These are phyloP conservation scores for Triticum turgidum DNA, from an alignment of 176 grass and related monocot genomes.

Conservation along the genomic window DNA sequence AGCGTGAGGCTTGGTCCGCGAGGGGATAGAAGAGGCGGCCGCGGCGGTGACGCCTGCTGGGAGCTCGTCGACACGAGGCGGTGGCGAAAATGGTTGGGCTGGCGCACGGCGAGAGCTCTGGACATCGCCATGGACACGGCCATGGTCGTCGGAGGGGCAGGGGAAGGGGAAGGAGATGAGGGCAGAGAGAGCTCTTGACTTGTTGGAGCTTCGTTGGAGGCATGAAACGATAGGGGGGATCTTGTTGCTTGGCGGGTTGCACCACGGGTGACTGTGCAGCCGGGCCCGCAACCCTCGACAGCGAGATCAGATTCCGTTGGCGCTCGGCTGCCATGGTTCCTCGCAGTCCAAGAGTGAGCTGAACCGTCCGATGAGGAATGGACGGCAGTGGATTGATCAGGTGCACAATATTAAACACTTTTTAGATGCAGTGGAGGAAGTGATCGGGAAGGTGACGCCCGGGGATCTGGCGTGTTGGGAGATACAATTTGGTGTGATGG, in stretches of 20 bases:
- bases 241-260: conserved; percentile 31
- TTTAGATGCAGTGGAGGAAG: neutral
- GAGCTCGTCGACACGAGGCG: conserved; percentile 9
- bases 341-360: neutral
- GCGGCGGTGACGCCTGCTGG: neutral
- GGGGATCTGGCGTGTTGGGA: neutral
- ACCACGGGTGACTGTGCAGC: neutral
- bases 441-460: neutral
- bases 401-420: neutral
- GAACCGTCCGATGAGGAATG: conserved; percentile 17
- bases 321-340: neutral
- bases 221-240: conserved; percentile 34
- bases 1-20: conserved; percentile 20
- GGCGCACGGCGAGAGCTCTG: conserved; percentile 21
- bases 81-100: conserved; percentile 3
- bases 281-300: neutral
- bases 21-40: conserved; percentile 31
- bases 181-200: neutral
- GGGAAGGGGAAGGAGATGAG: neutral
- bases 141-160: conserved; percentile 9
- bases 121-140: conserved; percentile 38
- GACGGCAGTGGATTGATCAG: neutral
- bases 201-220: neutral
- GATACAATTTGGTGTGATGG: neutral
- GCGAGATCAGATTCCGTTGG: conserved; percentile 15